phyloP scores from a whole-genome alignment of 2,329 filamentous ascomycete genomes.

The Alternaria panax region DNA sequence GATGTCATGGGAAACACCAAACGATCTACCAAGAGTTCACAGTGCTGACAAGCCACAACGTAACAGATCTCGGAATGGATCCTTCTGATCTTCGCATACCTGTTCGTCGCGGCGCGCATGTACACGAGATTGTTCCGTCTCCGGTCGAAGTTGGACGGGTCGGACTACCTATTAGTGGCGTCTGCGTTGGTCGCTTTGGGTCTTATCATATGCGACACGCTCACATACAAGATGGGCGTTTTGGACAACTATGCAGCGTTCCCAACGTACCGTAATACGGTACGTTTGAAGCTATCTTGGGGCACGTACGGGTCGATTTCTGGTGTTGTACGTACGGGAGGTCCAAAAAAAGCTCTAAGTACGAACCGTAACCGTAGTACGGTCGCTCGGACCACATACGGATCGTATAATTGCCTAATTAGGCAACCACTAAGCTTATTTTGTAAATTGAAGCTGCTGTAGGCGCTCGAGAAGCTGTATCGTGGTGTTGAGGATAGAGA shows the following conservation, averaged over 20 bases:
- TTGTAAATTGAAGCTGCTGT: no score
- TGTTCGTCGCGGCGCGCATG: conserved; percentile 27
- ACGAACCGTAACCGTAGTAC: no score
- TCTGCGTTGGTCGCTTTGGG: conserved; percentile 18
- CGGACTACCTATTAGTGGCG: conserved; percentile 25
- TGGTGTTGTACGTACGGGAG: no score
- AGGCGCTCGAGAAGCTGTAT: no score
- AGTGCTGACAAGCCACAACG: background rate
- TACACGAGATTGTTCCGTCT: conserved; percentile 24
- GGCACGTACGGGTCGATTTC: no score
- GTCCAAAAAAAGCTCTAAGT: no score
- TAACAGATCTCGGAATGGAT: conserved; percentile 32
- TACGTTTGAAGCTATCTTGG: no score
- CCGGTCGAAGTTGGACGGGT: conserved; percentile 24
- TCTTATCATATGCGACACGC: conserved; percentile 28
- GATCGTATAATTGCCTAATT: no score
- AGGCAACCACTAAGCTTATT: no score
- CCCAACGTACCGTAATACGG: no score
- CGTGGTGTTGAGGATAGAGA: no score
- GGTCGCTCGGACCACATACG: no score
- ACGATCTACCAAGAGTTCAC: background rate
- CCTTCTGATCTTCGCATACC: conserved; percentile 24
- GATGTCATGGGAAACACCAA: background rate
- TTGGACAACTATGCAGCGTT: conserved; percentile 27
- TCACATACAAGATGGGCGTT: conserved; percentile 19